Base-by-base conservation (phyloP, 192 early-diverging fungal genomes). In the Entophlyctis luteolus region DNA sequence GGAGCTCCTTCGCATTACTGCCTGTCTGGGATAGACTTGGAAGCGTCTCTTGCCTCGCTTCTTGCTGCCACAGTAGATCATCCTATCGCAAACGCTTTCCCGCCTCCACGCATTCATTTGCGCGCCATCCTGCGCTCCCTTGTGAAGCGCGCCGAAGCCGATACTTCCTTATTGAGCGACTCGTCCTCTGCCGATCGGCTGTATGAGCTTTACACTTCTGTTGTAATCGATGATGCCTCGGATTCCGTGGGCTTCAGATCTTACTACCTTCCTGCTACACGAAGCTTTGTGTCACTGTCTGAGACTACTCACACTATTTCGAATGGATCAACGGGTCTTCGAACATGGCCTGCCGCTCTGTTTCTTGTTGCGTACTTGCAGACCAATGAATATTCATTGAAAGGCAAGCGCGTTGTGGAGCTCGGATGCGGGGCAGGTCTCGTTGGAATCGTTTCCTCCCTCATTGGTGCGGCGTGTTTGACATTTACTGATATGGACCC, bases 301-400 rank as follows among this genome's bases (percentile, higher is more conserved):
- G 87, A 89, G 62, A 74, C 77, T 23, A 65, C 73, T 68, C 60
- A 76, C 27, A 72, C 72, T 53, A 81, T 86, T 31, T 81, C 84
- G 3, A 71, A 80, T 31, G 87, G 87, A 0, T 84, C 87, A 1
- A 86, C 87, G 2, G 85, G 87, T 0, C 48, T 89, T 29, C 71
- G 79, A 47, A 85, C 82, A 8, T 89, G 87, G 87, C 85, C 83
- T 37, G 85, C 85, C 1, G 78, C 83, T 16, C 53, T 87, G 42
- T 70, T 75, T 3, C 66, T 88, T 38, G 59, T 79, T 2, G 79
- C 85, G 47, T 84, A 79, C 48, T 72, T 88, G 55, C 18, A 45
- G 28, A 18, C 53, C 52, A 35, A 31, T 35, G 25, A 10, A 59
- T 29, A 18, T 68, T 34, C n/a, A n/a, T 16, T 16, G 39, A n/a